Percentiles rank a stretch among this genome's conserved stretches.
These are phyloP conservation scores for Pezicula carpinea DNA, from an alignment of 2,329 filamentous ascomycete species.

Conservation along the genomic window DNA sequence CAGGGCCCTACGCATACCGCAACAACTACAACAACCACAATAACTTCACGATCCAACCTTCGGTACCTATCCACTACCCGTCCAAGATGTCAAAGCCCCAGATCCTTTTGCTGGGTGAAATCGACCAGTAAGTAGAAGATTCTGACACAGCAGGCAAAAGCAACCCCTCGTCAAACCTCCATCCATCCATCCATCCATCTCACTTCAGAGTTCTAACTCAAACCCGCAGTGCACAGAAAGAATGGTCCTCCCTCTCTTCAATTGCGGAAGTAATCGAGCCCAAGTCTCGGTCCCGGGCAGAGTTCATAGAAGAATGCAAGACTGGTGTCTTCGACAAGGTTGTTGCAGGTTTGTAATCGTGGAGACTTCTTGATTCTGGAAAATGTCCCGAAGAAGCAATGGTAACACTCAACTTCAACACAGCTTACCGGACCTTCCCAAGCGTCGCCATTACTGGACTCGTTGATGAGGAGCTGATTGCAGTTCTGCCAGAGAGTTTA, in stretches of 20 bases:
- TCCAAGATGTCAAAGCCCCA: constrained; percentile 42
- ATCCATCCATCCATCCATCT: neutral
- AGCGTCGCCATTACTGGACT: constrained; percentile 61
- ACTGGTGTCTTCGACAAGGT: constrained; percentile 63
- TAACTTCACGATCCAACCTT: neutral
- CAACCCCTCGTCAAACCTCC: neutral
- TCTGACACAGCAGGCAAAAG: constrained; percentile 1
- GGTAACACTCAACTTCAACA: too few relatives aligned
- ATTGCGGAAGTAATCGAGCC: constrained; percentile 64
- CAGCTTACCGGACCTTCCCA: constrained; percentile 65
- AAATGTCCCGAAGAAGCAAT: too few relatives aligned
- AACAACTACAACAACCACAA: too few relatives aligned
- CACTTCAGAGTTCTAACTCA: constrained; percentile 5
- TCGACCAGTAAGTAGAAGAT: constrained; percentile 52
- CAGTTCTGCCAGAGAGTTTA: constrained; percentile 47
- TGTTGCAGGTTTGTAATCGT: constrained; percentile 32
- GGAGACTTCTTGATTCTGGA: too few relatives aligned
- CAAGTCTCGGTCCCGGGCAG: constrained; percentile 53
- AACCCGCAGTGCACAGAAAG: constrained; percentile 52
- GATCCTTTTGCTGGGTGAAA: constrained; percentile 57
- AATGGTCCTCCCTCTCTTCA: constrained; percentile 57
- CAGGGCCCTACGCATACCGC: too few relatives aligned
- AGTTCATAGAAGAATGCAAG: constrained; percentile 65
- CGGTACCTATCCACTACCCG: neutral
- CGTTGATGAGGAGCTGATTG: constrained; percentile 67